These are phyloP conservation scores for Stylosanthes scabra DNA, from an alignment of 331 rosid genomes.

Conservation along the genomic window DNA sequence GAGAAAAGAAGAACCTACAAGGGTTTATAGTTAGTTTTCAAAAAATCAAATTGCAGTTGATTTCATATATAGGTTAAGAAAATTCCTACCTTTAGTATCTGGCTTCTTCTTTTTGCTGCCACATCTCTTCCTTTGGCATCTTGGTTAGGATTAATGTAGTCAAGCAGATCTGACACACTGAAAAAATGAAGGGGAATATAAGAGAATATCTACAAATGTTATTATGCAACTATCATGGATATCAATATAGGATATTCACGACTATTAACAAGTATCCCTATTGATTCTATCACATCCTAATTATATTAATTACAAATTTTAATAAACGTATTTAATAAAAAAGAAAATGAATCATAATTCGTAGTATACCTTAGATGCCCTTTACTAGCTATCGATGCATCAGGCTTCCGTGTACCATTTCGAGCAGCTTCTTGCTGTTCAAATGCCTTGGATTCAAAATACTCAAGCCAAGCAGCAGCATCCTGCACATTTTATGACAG, in stretches of 20 bases:
- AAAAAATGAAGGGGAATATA: conserved; percentile 42
- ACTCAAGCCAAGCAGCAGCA: conserved; percentile 99
- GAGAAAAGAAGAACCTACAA: conserved; percentile 19
- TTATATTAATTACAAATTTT: too few relatives aligned
- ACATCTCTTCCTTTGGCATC: conserved; percentile 79
- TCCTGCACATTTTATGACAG: conserved; percentile 65
- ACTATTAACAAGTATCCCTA: too few relatives aligned
- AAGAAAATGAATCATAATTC: conserved; percentile 9
- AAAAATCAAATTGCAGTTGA: not conserved
- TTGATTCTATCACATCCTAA: too few relatives aligned
- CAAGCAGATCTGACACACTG: conserved; percentile 99
- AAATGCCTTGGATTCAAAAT: conserved; percentile 98
- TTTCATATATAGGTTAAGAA: conserved; percentile 3
- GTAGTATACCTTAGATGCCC: conserved; percentile 88
- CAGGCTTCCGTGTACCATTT: conserved; percentile 96
- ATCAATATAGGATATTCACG: not conserved
- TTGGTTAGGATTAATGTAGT: conserved; percentile 88
- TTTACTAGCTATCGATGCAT: conserved; percentile 97
- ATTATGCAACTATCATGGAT: not conserved
- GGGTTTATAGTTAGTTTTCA: conserved; percentile 11
- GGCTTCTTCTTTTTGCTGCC: conserved; percentile 76
- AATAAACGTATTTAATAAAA: too few relatives aligned
- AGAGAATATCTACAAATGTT: conserved; percentile 7
- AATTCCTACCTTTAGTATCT: conserved; percentile 65
- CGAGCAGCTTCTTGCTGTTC: conserved; percentile 99